Evolutionary conservation across 2,329 filamentous ascomycete genomes (phyloP).

Genomic region (Trematosphaeria pertusa): DNA sequence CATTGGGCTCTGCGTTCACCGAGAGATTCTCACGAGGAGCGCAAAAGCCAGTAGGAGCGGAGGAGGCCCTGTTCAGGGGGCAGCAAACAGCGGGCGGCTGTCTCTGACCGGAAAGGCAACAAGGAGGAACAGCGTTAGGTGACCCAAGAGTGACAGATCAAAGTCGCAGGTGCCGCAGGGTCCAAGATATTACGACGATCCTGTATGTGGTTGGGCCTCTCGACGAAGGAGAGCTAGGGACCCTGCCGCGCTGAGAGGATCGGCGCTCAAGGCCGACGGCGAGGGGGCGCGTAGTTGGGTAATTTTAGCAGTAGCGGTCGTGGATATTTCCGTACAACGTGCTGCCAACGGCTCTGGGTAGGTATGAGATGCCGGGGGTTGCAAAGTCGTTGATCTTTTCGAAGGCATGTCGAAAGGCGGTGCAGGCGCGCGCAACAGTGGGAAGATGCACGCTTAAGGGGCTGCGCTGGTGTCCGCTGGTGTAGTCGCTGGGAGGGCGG

Average conservation of each 20-base stretch:
- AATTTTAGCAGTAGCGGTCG: conserved; percentile 11
- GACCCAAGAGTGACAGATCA: conserved; percentile 4
- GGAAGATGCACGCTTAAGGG: not conserved
- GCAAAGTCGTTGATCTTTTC: too few species aligned
- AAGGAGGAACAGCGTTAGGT: conserved; percentile 11
- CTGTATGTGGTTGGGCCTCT: conserved; percentile 20
- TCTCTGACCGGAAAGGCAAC: conserved; percentile 10
- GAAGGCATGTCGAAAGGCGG: not conserved
- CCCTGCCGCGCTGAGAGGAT: conserved; percentile 23
- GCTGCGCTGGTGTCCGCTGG: too few species aligned
- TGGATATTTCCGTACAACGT: conserved; percentile 3
- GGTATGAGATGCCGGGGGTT: not conserved
- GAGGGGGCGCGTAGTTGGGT: conserved; percentile 22
- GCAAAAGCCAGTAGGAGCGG: not conserved
- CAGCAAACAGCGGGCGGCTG: not conserved
- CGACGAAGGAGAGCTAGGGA: conserved; percentile 22
- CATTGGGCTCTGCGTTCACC: conserved; percentile 12
- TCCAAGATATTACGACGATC: conserved; percentile 35
- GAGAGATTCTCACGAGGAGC: not conserved
- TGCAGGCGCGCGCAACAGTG: not conserved
- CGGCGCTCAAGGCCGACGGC: conserved; percentile 25
- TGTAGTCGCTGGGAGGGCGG: too few species aligned
- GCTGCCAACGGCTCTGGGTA: not conserved
- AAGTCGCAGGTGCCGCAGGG: conserved; percentile 31
- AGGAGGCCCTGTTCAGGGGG: conserved; percentile 2